Percentiles rank a stretch among this genome's conserved stretches.
Conservation (phyloP, 2,329 filamentous ascomycete species). For the Fusarium buharicum region DNA sequence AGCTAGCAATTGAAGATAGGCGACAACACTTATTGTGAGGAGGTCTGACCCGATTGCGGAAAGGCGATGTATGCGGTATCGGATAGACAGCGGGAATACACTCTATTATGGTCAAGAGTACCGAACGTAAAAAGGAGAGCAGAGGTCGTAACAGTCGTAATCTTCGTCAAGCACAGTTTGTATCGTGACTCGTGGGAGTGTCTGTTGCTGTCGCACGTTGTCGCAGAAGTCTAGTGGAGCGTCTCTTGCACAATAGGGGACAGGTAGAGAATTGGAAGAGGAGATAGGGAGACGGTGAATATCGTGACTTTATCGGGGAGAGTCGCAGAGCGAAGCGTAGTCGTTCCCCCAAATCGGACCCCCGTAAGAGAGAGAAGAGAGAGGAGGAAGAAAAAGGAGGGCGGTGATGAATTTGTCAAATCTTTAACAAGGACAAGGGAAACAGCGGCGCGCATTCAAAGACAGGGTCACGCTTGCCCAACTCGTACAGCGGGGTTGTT, state of each 20-base stretch:
- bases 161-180: slow-evolving; percentile 41
- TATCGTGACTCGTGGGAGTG: slow-evolving; percentile 35
- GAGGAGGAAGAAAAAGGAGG: slow-evolving; percentile 27
- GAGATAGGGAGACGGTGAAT: slow-evolving; percentile 6
- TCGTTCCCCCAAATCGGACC: slow-evolving; percentile 30
- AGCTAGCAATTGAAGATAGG: slow-evolving; percentile 5
- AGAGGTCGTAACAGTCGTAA: slow-evolving; percentile 46
- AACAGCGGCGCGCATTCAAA: slow-evolving; percentile 32
- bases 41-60: slow-evolving; percentile 7
- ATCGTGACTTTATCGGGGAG: slow-evolving; percentile 26
- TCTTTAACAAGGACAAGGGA: slow-evolving; percentile 29
- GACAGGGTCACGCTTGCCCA: slow-evolving; percentile 40
- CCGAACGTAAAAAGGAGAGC: slow-evolving; percentile 24
- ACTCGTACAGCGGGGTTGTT: slow-evolving; percentile 36
- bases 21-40: slow-evolving; percentile 1
- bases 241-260: slow-evolving; percentile 25
- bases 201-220: slow-evolving; percentile 32
- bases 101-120: slow-evolving; percentile 6
- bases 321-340: slow-evolving; percentile 35
- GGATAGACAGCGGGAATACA: slow-evolving; percentile 3
- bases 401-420: slow-evolving; percentile 34
- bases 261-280: slow-evolving; percentile 8
- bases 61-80: slow-evolving; percentile 12
- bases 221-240: slow-evolving; percentile 39
- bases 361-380: slow-evolving; percentile 28